Conservation (phyloP, 192 early-diverging fungal species). For the Fimicolochytrium jonesii region DNA sequence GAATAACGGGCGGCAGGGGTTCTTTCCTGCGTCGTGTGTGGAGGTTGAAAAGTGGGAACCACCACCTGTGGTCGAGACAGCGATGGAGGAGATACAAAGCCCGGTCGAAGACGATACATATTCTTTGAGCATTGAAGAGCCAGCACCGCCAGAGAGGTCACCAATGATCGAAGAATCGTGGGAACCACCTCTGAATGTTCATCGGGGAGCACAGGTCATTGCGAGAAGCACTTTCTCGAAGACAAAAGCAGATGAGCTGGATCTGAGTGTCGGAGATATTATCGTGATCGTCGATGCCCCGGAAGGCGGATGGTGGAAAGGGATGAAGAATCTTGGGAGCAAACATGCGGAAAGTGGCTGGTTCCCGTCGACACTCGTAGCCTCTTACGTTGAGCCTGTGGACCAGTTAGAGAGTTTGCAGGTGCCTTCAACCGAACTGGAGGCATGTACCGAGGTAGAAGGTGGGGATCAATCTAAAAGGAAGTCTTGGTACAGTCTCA, state of each 20-base stretch:
- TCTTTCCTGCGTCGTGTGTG: slow-evolving; percentile 41
- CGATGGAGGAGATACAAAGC: not conserved
- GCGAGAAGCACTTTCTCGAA: slow-evolving; percentile 26
- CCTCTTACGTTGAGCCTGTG: too few species aligned
- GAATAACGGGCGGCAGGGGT: slow-evolving; percentile 44
- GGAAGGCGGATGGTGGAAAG: slow-evolving; percentile 58
- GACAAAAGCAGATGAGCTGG: slow-evolving; percentile 49
- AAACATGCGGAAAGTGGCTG: slow-evolving; percentile 44
- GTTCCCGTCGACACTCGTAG: slow-evolving; percentile 49
- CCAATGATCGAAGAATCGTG: too few species aligned
- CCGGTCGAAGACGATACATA: not conserved
- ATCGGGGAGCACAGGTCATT: slow-evolving; percentile 43
- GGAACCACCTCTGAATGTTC: slow-evolving; percentile 2
- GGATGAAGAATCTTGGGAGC: slow-evolving; percentile 41
- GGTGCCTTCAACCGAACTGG: too few species aligned
- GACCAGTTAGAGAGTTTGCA: too few species aligned
- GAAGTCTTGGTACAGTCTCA: too few species aligned
- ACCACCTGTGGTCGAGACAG: not conserved
- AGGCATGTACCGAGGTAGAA: too few species aligned
- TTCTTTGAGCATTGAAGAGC: not conserved
- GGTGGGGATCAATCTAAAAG: not conserved
- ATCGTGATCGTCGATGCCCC: slow-evolving; percentile 49
- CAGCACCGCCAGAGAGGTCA: too few species aligned
- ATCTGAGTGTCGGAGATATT: slow-evolving; percentile 35
- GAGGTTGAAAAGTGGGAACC: slow-evolving; percentile 42